These are phyloP conservation scores for Gossypium gossypioides DNA, from an alignment of 441 rosid genomes.

Conservation along the genomic window DNA sequence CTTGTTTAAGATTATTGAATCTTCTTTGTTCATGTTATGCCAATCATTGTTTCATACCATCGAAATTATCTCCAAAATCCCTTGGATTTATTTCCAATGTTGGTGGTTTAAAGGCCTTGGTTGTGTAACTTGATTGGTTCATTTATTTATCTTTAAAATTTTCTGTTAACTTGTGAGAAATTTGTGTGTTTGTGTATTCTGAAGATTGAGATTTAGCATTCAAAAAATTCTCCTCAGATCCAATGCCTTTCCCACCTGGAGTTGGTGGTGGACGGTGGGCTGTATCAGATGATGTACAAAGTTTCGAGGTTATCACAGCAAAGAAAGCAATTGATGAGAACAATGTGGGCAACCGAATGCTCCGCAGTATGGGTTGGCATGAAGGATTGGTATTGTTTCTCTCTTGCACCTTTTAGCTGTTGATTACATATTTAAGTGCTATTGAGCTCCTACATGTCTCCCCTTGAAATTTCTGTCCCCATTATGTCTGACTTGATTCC, in stretches of 20 bases:
- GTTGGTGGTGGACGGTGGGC: slow-evolving; percentile 74
- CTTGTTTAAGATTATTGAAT: slow-evolving; percentile 14
- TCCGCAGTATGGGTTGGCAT: slow-evolving; percentile 96
- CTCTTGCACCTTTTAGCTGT: slow-evolving; percentile 10
- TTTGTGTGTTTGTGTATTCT: slow-evolving; percentile 18
- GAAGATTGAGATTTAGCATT: slow-evolving; percentile 64
- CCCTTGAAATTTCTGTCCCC: not conserved
- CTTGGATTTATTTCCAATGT: slow-evolving; percentile 4
- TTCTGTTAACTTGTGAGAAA: slow-evolving; percentile 39
- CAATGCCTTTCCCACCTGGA: slow-evolving; percentile 95
- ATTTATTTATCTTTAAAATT: slow-evolving; percentile 13
- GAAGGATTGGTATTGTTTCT: slow-evolving; percentile 76
- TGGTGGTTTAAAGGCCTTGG: slow-evolving; percentile 15
- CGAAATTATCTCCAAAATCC: not conserved
- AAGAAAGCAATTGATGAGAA: slow-evolving; percentile 83
- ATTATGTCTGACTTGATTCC: no score
- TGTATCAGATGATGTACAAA: slow-evolving; percentile 42
- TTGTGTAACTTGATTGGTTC: slow-evolving; percentile 21
- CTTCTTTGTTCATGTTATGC: not conserved
- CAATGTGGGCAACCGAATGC: slow-evolving; percentile 93
- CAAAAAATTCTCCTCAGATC: slow-evolving; percentile 57
- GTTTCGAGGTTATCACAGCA: slow-evolving; percentile 77
- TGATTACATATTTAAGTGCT: not conserved
- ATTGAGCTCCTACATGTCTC: not conserved
- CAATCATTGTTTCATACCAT: not conserved